These are phyloP conservation scores for Penicillium cataractarum DNA, from an alignment of 495 filamentous ascomycete genomes.

Conservation along the genomic window DNA sequence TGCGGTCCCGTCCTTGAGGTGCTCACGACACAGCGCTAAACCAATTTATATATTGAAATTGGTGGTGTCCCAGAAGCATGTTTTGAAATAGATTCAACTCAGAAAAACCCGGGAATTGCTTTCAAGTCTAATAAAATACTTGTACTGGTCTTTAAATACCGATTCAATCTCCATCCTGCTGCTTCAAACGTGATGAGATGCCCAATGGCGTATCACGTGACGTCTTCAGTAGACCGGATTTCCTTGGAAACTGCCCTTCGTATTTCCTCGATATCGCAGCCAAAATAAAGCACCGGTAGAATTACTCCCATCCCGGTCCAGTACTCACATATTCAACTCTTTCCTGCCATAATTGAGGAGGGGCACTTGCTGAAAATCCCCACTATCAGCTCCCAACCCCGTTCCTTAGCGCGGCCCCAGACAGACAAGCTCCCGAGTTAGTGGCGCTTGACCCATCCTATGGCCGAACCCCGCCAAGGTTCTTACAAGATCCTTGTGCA, in stretches of 20 bases:
- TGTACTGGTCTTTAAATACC: too few relatives aligned
- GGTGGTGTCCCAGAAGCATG: too few relatives aligned
- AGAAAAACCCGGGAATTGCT: too few relatives aligned
- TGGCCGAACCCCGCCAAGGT: conserved; percentile 29
- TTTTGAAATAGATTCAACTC: too few relatives aligned
- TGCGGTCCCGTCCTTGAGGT: too few relatives aligned
- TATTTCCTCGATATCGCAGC: neutral
- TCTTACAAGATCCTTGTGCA: conserved; percentile 28
- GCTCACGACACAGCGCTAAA: too few relatives aligned
- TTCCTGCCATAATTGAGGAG: neutral
- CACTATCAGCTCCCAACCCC: neutral
- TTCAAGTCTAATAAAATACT: too few relatives aligned
- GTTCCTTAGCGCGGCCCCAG: conserved; percentile 15
- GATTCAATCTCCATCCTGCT: too few relatives aligned
- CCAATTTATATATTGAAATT: too few relatives aligned
- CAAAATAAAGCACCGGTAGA: neutral
- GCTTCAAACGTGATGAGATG: neutral
- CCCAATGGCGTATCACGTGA: neutral
- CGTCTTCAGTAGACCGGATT: neutral
- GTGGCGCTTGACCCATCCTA: conserved; percentile 29
- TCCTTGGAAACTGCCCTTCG: conserved; percentile 3
- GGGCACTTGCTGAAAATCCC: neutral
- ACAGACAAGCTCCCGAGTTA: conserved; percentile 15
- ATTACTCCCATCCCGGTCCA: neutral
- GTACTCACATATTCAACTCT: too few relatives aligned